Base-by-base conservation (phyloP, 345 rosid species). In the Turnera subulata region DNA sequence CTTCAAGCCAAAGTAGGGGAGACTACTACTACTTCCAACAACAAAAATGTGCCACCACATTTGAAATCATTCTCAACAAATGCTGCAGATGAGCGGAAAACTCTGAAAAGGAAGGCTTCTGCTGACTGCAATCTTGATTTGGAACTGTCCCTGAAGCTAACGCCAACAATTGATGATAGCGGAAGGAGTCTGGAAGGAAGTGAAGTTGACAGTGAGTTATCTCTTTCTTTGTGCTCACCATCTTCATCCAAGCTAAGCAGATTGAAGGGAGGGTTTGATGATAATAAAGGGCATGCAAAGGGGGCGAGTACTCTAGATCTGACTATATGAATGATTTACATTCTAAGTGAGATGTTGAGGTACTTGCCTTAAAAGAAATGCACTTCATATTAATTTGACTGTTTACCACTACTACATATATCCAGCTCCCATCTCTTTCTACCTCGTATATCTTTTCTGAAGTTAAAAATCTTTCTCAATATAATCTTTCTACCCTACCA, bases 281-380 rank as follows among this genome's bases (percentile, higher is more conserved):
- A 20, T n/a, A 45, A 38, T 53, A 71, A 73, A 61, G 68, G 65
- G 59, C 49, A 46, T 54, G 76, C 56, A 44, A 74, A 73, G 74
- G 67, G 86, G 82, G 75, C 82, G 65, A 90, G 93, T 84, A 87
- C 95, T 80, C 93, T 84, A 59, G 91, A 83, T 90, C 97, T 87
- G 85, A 90, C 97, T 83, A 72, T 90, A 78, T 87, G 97, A 87
- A 87, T 81, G 65, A 55, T 42, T n/a, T 58, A 72, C 61, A 84
- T 87, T 87, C 93, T 69, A 79, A 90, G 97, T 90, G 90, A 90
- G 97, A 90, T 87, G 78, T 76, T 80, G 93, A 78, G 77, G 95
- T 87, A 90, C 93, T 87, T 87, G 66, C 66, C 70, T 74, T 6
- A 59, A 40, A 59, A 40, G 18, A 22, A n/a, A 33, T 43, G 65